Evolutionary conservation across 129 eudicot genomes (phyloP).

Genomic region (Heracleum sosnowskyi): DNA sequence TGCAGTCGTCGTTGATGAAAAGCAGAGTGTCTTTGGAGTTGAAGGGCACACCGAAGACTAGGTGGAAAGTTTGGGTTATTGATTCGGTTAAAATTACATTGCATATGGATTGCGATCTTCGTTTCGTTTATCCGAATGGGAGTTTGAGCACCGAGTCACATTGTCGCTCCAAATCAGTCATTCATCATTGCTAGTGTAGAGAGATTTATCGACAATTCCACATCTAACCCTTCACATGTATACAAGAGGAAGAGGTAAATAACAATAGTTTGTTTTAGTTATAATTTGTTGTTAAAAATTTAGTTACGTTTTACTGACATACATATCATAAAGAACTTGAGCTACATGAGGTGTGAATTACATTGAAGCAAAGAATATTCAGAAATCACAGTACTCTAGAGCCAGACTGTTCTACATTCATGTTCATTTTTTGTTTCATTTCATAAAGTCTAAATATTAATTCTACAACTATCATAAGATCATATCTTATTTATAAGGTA

Average conservation of each 20-base stretch:
- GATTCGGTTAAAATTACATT: constrained; percentile 63
- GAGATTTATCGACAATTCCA: background rate
- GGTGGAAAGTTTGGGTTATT: constrained; percentile 59
- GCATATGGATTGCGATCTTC: constrained; percentile 45
- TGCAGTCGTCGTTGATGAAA: constrained; percentile 25
- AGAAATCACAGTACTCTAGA: no score
- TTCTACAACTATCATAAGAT: no score
- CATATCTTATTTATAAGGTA: no score
- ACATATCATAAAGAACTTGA: background rate
- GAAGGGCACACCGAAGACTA: constrained; percentile 49
- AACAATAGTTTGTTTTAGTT: background rate
- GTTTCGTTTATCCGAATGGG: constrained; percentile 16
- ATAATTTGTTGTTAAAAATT: background rate
- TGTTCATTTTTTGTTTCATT: no score
- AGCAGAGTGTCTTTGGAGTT: constrained; percentile 28
- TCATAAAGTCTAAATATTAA: no score
- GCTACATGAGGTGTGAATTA: background rate
- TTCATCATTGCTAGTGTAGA: background rate
- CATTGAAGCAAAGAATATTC: background rate
- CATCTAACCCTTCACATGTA: background rate
- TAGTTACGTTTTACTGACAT: background rate
- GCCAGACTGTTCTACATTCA: no score
- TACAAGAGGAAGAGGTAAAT: background rate
- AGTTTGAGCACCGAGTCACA: constrained; percentile 23
- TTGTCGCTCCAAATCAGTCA: constrained; percentile 42